Evolutionary conservation across 768 basidiomycete genomes (phyloP), one percentile per base, ranked within the genome.

Genomic region (Tulasnella sp.): DNA sequence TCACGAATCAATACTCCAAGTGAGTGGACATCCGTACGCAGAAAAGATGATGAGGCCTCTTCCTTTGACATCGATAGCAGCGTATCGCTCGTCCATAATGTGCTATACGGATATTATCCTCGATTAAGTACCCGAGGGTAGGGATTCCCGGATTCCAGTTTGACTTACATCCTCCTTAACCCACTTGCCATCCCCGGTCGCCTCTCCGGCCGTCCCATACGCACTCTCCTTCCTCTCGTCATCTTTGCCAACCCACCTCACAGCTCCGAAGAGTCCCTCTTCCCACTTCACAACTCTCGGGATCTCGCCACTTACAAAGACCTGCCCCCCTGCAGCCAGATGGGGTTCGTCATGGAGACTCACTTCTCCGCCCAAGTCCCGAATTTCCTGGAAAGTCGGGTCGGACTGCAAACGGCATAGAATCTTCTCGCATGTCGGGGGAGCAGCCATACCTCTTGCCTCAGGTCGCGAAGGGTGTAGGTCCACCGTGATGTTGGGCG

Each of bases 241-340:
- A 12, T 37, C 12, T 74, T 40, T 83, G 75, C 44, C 85, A 22
- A 86, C 84, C 90, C 93, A 96, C 79, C 91, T 88, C 86, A 91
- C 88, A 0, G 89, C 93, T 3, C 94, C 92, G 31, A 89, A 87
- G 76, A 96, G 84, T 1, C 95, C 95, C 42, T 75, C 42, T 85
- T 96, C 95, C 80, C 88, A 96, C 18, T 88, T 82, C 0, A 92
- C 93, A 50, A 91, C 87, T 72, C 95, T 86, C 14, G 93, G 92
- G 76, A 96, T 93, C 85, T 93, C 92, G 1, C 94, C 94, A 83
- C 95, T 96, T 18, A 96, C 91, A 86, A 90, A 95, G n/a, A 95
- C 87, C 9, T 90, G 89, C 7, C 87, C 90, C 11, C 86, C 90
- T 3, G 92, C 91, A 76, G 95, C 89, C 7, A 87, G 85, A 84